Evolutionary conservation across 345 rosid genomes (phyloP).

Genomic region (Bruguiera sexangula): DNA sequence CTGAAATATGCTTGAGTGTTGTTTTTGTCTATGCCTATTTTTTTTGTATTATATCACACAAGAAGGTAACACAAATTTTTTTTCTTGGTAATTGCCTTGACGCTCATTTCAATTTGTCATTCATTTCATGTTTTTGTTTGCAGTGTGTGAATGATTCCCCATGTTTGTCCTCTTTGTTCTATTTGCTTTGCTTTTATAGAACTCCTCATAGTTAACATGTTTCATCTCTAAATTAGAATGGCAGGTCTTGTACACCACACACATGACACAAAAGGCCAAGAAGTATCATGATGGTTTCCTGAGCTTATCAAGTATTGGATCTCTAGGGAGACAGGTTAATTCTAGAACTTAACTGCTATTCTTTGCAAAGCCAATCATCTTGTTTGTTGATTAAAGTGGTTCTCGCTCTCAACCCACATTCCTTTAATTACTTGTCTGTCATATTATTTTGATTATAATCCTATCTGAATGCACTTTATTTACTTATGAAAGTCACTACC

Average conservation of each 20-base stretch:
- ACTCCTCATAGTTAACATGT: conserved; percentile 8
- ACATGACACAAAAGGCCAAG: conserved; percentile 57
- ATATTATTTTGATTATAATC: neutral
- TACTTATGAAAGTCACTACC: neutral
- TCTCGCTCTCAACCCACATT: conserved; percentile 1
- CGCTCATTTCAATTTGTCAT: neutral
- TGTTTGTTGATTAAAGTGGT: conserved; percentile 6
- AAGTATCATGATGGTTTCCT: conserved; percentile 62
- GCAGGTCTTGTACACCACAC: conserved; percentile 64
- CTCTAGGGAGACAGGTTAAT: conserved; percentile 49
- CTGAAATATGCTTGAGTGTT: neutral
- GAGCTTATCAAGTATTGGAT: conserved; percentile 30
- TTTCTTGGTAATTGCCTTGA: neutral
- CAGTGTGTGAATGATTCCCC: neutral
- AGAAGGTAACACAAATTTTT: no score
- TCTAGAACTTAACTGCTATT: conserved; percentile 4
- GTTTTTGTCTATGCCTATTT: neutral
- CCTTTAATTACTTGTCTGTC: neutral
- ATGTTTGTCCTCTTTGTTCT: conserved; percentile 4
- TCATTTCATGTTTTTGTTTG: neutral
- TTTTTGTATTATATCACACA: no score
- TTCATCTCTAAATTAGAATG: conserved; percentile 34
- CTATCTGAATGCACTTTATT: neutral
- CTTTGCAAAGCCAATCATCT: conserved; percentile 9
- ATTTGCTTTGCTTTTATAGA: neutral